Percentiles rank a stretch among this genome's conserved stretches.
Evolutionary conservation across 495 filamentous ascomycete species (phyloP).

Genomic region (Aspergillus heteromorphus): DNA sequence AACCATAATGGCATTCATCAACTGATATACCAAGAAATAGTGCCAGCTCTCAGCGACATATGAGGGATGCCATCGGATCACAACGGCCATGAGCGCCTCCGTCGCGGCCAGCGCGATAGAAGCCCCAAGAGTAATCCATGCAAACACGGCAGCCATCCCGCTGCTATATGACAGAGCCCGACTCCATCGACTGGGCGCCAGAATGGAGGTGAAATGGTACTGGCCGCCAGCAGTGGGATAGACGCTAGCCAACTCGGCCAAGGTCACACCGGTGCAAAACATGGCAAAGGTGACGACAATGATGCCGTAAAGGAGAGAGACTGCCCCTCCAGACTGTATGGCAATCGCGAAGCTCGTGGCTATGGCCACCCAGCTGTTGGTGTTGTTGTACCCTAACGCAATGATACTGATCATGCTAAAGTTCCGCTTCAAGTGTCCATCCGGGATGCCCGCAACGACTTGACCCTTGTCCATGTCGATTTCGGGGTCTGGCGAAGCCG

Average conservation of each 20-base stretch:
- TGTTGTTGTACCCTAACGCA: constrained; percentile 30
- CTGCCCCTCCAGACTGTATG: constrained; percentile 25
- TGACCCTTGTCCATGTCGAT: constrained; percentile 19
- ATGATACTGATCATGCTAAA: constrained; percentile 27
- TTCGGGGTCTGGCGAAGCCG: neutral
- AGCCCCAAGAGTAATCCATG: constrained; percentile 24
- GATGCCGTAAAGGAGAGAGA: constrained; percentile 29
- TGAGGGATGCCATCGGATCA: constrained; percentile 20
- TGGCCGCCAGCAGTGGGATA: constrained; percentile 51
- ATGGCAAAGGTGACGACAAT: constrained; percentile 23
- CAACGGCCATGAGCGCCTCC: constrained; percentile 23
- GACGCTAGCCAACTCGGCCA: constrained; percentile 46
- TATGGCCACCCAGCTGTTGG: constrained; percentile 29
- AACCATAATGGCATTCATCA: constrained; percentile 22
- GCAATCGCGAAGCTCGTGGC: constrained; percentile 27
- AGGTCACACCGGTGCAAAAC: constrained; percentile 35
- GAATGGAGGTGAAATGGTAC: constrained; percentile 34
- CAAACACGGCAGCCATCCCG: constrained; percentile 24
- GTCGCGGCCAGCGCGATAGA: constrained; percentile 19
- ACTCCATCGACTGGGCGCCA: constrained; percentile 21
- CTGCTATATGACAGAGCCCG: constrained; percentile 22
- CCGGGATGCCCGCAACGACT: constrained; percentile 13
- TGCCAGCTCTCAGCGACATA: constrained; percentile 27
- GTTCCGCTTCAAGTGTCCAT: constrained; percentile 18
- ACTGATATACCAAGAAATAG: constrained; percentile 39